These are phyloP conservation scores for Colletotrichum falcatum DNA, from an alignment of 2,329 filamentous ascomycete genomes.

Conservation along the genomic window DNA sequence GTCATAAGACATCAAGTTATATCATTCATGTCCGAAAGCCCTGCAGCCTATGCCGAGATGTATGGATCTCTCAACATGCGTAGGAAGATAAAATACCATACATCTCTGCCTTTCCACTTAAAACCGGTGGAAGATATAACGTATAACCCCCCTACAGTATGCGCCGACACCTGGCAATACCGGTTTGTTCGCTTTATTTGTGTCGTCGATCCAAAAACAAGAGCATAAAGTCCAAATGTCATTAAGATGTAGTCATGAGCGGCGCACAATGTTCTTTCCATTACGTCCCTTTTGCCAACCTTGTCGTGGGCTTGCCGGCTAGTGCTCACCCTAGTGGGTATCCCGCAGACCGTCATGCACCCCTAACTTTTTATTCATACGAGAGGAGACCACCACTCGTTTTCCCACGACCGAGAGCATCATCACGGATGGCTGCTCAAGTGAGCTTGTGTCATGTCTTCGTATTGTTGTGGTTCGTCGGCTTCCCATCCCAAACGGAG, in stretches of 20 bases:
- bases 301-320: conserved; percentile 9
- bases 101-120: conserved; percentile 2
- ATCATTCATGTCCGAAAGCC: conserved; percentile 1
- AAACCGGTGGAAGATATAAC: conserved; percentile 2
- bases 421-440: conserved; percentile 1
- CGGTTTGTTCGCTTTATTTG: conserved; percentile 20
- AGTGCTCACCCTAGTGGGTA: conserved; percentile 22
- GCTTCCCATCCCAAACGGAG: conserved; percentile 8
- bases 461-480: conserved; percentile 18
- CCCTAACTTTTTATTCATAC: not conserved
- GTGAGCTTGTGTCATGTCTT: conserved; percentile 25
- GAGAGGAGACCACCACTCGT: conserved; percentile 1
- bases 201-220: conserved; percentile 28
- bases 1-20: conserved; percentile 3
- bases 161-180: conserved; percentile 22
- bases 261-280: not conserved
- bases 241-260: conserved; percentile 9
- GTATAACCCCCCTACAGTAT: conserved; percentile 11
- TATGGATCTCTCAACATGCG: conserved; percentile 10
- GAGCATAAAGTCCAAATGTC: conserved; percentile 27
- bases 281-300: not conserved
- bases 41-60: not conserved
- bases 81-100: not conserved
- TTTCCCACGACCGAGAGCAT: not conserved
- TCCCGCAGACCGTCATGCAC: conserved; percentile 34